Conservation (phyloP, 23 red algal genomes). For the Chondrus crispus region DNA sequence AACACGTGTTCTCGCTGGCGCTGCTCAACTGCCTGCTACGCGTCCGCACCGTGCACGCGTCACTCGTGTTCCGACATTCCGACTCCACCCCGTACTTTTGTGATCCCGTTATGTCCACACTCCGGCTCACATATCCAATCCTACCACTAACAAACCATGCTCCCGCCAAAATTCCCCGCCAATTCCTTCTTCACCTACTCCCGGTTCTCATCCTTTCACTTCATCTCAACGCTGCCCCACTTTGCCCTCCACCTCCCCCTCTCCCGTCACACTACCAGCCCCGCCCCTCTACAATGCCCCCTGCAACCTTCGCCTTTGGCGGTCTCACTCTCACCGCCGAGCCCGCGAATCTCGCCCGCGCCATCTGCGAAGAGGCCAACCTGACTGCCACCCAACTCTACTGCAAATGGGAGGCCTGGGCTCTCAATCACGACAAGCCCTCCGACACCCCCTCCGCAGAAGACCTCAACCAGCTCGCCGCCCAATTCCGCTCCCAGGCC, state of each 20-base stretch:
- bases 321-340: background rate
- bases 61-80: no score
- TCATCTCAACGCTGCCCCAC: no score
- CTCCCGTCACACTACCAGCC: background rate
- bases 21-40: no score
- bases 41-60: no score
- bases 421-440: slow-evolving; percentile 12
- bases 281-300: background rate
- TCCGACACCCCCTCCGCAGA: background rate
- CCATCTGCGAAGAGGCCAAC: background rate
- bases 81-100: no score
- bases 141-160: no score
- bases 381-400: slow-evolving; percentile 21
- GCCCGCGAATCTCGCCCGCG: background rate
- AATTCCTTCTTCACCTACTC: no score
- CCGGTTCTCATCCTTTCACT: no score
- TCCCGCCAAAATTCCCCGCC: no score
- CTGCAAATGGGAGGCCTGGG: slow-evolving; percentile 65
- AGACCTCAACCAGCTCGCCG: slow-evolving; percentile 2
- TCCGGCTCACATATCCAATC: background rate
- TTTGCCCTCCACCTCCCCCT: background rate
- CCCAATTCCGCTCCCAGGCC: background rate
- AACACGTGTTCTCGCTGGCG: no score
- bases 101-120: no score
- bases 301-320: background rate